A percentile compares a stretch with the other conserved stretches of the same genome.
These are phyloP conservation scores for Flaveria bidentis DNA, from an alignment of 129 eudicot species.

Conservation along the genomic window DNA sequence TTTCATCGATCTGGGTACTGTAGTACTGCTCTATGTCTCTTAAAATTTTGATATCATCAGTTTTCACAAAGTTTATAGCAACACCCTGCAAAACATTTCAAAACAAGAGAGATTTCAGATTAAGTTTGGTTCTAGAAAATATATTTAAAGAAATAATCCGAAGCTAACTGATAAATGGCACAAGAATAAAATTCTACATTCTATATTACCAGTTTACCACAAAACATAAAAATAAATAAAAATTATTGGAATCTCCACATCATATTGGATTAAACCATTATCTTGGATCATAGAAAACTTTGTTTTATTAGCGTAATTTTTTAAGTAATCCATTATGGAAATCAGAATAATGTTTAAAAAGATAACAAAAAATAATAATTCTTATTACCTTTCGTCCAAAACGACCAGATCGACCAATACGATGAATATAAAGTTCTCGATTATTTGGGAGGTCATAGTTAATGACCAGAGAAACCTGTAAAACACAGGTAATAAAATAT, in stretches of 20 bases:
- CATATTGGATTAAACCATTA: background rate
- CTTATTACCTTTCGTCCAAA: slow-evolving; percentile 93
- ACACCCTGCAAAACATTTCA: slow-evolving; percentile 69
- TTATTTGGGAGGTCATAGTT: slow-evolving; percentile 95
- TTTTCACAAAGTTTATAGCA: slow-evolving; percentile 92
- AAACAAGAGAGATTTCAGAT: background rate
- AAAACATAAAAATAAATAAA: slow-evolving; percentile 70
- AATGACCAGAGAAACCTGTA: slow-evolving; percentile 90
- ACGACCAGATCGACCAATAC: slow-evolving; percentile 98
- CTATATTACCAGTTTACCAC: slow-evolving; percentile 40
- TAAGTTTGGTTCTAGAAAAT: background rate
- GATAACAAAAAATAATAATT: background rate
- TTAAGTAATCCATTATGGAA: no score
- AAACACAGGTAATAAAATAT: slow-evolving; percentile 12
- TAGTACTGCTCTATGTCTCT: slow-evolving; percentile 97
- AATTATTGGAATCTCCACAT: slow-evolving; percentile 9
- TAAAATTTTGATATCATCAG: slow-evolving; percentile 82
- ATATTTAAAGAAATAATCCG: background rate
- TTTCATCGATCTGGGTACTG: slow-evolving; percentile 96
- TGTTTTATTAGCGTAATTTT: background rate
- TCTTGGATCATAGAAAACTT: background rate
- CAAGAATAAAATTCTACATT: slow-evolving; percentile 77
- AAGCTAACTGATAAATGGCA: slow-evolving; percentile 59
- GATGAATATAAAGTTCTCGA: slow-evolving; percentile 93
- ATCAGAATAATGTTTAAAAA: background rate